These are phyloP conservation scores for Chaetomium globosum DNA, from an alignment of 2,329 filamentous ascomycete species.

Conservation along the genomic window DNA sequence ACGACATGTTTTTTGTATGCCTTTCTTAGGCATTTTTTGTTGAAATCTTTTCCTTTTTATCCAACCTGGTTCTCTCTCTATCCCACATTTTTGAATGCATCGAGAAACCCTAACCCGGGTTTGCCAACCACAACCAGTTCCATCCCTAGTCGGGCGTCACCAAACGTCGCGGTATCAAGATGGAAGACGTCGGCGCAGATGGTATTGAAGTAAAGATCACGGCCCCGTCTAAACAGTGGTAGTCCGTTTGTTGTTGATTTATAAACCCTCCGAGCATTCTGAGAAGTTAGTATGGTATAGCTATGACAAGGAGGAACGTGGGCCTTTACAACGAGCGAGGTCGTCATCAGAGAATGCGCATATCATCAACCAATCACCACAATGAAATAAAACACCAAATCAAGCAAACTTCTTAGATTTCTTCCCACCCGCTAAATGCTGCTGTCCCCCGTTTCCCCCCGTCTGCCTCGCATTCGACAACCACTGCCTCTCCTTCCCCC, in stretches of 20 bases:
- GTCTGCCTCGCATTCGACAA: constrained; percentile 6
- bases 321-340: too few relatives aligned
- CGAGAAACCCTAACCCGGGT: not conserved
- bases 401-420: constrained; percentile 26
- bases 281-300: not conserved
- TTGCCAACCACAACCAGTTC: not conserved
- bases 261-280: not conserved
- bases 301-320: too few relatives aligned
- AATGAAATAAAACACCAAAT: not conserved
- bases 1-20: not conserved
- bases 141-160: too few relatives aligned
- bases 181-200: too few relatives aligned
- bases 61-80: too few relatives aligned
- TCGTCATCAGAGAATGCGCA: not conserved
- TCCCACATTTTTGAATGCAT: not conserved
- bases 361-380: not conserved
- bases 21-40: not conserved
- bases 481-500: constrained; percentile 7
- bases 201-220: not conserved
- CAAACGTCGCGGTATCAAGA: too few relatives aligned
- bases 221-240: too few relatives aligned
- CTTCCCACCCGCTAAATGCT: not conserved
- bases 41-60: not conserved
- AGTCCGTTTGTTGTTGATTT: not conserved
- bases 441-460: constrained; percentile 13